phyloP scores from a whole-genome alignment of 2,329 filamentous ascomycete species.

The Pseudogymnoascus sp. region DNA sequence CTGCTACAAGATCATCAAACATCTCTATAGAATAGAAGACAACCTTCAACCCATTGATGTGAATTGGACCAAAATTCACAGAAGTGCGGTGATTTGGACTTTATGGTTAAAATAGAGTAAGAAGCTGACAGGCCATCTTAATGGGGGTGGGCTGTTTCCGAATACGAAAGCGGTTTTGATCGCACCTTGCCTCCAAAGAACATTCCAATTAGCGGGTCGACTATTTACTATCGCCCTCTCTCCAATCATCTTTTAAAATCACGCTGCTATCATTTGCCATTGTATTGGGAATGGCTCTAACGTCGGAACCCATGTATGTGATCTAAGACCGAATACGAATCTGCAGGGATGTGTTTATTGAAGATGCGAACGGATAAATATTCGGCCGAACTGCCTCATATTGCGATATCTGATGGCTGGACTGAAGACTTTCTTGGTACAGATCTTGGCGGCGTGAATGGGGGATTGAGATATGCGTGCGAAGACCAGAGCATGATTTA shows the following conservation, averaged over 20 bases:
- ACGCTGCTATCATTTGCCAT: background rate
- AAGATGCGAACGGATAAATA: background rate
- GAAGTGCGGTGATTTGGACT: background rate
- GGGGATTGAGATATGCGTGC: background rate
- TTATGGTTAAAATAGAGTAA: background rate
- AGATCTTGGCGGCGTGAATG: background rate
- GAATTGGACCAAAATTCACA: background rate
- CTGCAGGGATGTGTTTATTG: background rate
- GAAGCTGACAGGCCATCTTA: background rate
- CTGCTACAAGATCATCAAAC: background rate
- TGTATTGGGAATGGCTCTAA: background rate
- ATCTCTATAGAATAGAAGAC: background rate
- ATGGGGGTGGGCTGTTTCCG: background rate
- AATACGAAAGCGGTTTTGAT: background rate
- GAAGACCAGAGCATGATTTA: background rate
- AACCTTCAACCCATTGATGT: background rate
- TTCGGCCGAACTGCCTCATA: background rate
- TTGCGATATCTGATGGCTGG: background rate
- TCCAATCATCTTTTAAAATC: background rate
- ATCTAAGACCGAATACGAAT: background rate
- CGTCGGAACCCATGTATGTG: too few relatives aligned
- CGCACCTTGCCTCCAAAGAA: background rate
- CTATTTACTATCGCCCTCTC: too few relatives aligned
- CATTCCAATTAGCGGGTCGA: too few relatives aligned
- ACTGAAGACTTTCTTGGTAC: background rate